Conservation (phyloP, 1,284 basidiomycete genomes). For the Irpex lacteus region DNA sequence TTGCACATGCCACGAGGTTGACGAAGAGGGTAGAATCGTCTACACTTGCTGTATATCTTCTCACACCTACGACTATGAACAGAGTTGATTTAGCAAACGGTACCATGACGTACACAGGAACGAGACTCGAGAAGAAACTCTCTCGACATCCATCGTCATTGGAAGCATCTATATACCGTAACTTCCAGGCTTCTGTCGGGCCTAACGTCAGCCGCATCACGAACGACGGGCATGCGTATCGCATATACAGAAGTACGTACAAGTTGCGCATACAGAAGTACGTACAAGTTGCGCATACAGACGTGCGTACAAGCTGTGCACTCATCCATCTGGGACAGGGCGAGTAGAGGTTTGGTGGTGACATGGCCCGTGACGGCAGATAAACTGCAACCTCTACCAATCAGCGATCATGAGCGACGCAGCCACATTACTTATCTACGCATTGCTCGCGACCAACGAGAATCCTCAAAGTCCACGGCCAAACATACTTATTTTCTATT, state of each 20-base stretch:
- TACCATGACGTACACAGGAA: too few species aligned
- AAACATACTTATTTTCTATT: not conserved
- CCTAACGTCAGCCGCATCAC: not conserved
- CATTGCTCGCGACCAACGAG: not conserved
- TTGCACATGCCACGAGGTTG: too few species aligned
- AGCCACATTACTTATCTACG: not conserved
- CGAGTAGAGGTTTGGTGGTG: not conserved
- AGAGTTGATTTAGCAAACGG: too few species aligned
- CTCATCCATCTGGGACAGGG: not conserved
- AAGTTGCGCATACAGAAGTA: not conserved
- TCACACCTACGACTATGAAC: too few species aligned
- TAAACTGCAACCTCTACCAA: not conserved
- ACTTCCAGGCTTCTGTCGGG: not conserved
- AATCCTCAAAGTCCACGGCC: not conserved
- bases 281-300: not conserved
- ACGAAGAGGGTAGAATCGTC: too few species aligned
- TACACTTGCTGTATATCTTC: too few species aligned
- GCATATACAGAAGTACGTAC: not conserved
- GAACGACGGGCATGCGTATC: not conserved
- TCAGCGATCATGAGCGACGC: not conserved
- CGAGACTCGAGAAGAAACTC: too few species aligned
- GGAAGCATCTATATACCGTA: not conserved
- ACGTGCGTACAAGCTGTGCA: not conserved
- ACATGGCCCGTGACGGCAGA: not conserved
- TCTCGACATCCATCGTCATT: too few species aligned